Evolutionary conservation across 306 rosid genomes (phyloP), one percentile per base, ranked within the genome.

Genomic region (Clitoria ternatea): DNA sequence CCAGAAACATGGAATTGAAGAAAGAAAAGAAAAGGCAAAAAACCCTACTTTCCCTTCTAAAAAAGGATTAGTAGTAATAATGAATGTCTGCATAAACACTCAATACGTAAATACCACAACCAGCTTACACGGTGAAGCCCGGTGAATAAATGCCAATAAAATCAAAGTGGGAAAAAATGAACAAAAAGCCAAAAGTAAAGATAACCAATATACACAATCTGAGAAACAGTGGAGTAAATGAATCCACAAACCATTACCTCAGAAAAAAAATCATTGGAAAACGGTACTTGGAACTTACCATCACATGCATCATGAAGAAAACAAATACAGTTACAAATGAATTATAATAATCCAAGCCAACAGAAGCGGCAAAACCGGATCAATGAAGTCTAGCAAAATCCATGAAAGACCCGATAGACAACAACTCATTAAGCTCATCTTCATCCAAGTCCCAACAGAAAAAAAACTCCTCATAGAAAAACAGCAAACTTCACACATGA

Each of bases 301-400:
- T 45, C 74, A 80, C 66, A 44, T 36, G 43, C 59, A 63, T 30
- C 56, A 70, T 36, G 73, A 66, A 49, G 37, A 59, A 72, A 62
- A 36, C 64, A 61, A 11, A 63, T 10, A 22, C 40, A 69, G 44
- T 17, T 26, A 47, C 4, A 19, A 54, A 47, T 13, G 17, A 24
- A 42, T 17, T 64, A 17, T 19, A 26, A 24, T 15, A 7, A 75
- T 63, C 52, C 37, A 59, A 67, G 22, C 17, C 69, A 69, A 61
- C 72, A 61, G 61, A 40, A 73, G 61, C 29, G 24, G 37, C 33
- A 47, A 72, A 56, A 22, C 32, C 0, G 14, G 30, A 61, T 66
- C 49, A 61, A 61, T 17, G 45, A 3, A 24, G 23, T 13, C 69
- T 47, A 11, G 44, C 1, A 20, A 60, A 74, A 67, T 50, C 47